Evolutionary conservation across 2,329 filamentous ascomycete species (phyloP).

Genomic region (Lomentospora prolificans): DNA sequence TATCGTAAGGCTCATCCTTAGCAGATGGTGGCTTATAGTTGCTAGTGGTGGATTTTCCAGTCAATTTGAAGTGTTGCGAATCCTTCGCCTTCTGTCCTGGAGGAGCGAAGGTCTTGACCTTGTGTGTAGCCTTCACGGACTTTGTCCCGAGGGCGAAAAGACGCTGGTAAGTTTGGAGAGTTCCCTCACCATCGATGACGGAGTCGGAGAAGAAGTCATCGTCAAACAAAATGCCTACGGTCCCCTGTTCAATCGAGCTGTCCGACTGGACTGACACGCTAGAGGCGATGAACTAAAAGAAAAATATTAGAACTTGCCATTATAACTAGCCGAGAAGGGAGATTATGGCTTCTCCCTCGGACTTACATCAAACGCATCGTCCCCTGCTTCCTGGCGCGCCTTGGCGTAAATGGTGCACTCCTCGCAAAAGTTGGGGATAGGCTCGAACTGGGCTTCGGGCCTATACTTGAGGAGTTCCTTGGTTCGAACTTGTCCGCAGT

Average conservation of each 20-base stretch:
- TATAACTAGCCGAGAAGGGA: neutral
- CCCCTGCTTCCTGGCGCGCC: conserved; percentile 8
- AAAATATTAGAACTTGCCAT: neutral
- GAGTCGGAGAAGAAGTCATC: conserved; percentile 2
- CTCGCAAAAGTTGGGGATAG: conserved; percentile 2
- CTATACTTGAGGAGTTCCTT: neutral
- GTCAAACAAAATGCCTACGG: neutral
- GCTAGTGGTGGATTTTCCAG: neutral
- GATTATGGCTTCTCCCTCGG: no score
- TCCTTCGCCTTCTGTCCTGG: neutral
- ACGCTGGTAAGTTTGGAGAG: neutral
- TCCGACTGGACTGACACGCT: neutral
- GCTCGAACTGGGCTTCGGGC: neutral
- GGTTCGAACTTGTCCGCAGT: conserved; percentile 6
- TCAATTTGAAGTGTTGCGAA: neutral
- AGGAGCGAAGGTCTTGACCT: neutral
- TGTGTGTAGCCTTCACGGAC: neutral
- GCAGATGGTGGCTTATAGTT: neutral
- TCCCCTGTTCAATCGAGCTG: neutral
- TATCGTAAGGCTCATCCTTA: neutral
- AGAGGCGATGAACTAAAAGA: neutral
- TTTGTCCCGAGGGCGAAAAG: neutral
- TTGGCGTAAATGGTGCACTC: conserved; percentile 1
- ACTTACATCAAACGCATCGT: conserved; percentile 5
- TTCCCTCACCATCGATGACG: neutral